These are phyloP conservation scores for Chrysopogon serrulatus DNA, from an alignment of 176 grass and related monocot species.

Conservation along the genomic window DNA sequence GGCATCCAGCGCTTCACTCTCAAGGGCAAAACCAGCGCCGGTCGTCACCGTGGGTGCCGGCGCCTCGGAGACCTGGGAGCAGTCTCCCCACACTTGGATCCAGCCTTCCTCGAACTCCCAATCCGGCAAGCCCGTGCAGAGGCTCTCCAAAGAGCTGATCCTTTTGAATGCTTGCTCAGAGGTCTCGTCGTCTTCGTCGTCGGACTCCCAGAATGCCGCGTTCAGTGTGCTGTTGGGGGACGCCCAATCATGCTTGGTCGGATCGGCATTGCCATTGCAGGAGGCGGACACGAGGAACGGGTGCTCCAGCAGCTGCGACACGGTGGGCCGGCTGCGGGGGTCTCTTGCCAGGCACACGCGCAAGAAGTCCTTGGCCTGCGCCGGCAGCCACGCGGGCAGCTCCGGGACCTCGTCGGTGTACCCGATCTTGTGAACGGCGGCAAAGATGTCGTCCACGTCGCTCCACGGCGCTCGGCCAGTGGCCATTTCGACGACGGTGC, in stretches of 20 bases:
- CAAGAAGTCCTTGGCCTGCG: slow-evolving; percentile 55
- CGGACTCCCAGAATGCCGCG: slow-evolving; percentile 47
- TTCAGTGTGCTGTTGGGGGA: slow-evolving; percentile 63
- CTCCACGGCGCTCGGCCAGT: slow-evolving; percentile 53
- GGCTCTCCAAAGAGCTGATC: slow-evolving; percentile 14
- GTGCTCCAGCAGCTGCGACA: slow-evolving; percentile 43
- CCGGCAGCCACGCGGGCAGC: slow-evolving; percentile 34
- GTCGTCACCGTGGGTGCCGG: not conserved
- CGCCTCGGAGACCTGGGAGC: not conserved
- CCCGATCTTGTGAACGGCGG: slow-evolving; percentile 57
- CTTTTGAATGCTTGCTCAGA: not conserved
- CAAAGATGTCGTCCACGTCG: slow-evolving; percentile 24
- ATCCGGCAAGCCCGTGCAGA: not conserved
- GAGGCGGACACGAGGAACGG: slow-evolving; percentile 36
- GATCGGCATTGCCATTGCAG: slow-evolving; percentile 24
- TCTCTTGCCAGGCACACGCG: slow-evolving; percentile 43
- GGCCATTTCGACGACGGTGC: slow-evolving; percentile 67
- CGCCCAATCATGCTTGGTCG: slow-evolving; percentile 27
- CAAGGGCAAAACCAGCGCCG: not conserved
- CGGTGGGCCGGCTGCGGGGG: slow-evolving; percentile 29
- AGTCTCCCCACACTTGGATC: not conserved
- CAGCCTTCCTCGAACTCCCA: slow-evolving; percentile 31
- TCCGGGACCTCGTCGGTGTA: slow-evolving; percentile 45
- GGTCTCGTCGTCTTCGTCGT: not conserved
- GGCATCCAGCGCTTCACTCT: not conserved